Base-by-base conservation (phyloP, 192 early-diverging fungal genomes). In the Coemansia sp. region DNA sequence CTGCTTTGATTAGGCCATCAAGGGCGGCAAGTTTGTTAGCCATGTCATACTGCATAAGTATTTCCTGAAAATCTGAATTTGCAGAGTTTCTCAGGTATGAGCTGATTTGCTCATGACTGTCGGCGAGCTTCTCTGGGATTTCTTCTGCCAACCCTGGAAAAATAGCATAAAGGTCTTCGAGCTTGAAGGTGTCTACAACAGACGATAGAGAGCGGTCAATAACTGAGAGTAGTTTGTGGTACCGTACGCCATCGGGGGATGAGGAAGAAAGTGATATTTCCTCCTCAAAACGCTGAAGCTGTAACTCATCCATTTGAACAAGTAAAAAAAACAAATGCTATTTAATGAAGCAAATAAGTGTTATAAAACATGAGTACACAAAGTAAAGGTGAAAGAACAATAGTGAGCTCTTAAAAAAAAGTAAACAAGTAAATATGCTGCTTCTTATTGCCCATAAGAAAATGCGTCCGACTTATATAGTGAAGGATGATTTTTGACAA, bases 11-110 rank as follows among this genome's bases (percentile, higher is more conserved):
- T n/a, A 80, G 68, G 28, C 48, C 49, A 45, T 81, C 79, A 12
- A 81, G 79, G 20, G 39, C 59, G 7, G 67, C 48, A 2, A 81
- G 71, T 58, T 75, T 81, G 35, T 30, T 65, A 5, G 56, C 61
- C 72, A 81, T 81, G 26, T 75, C 70, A 39, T 81, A 81, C 61
- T 81, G 79, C 79, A 81, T 81, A 10, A 81, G 64, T 34, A 81
- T 81, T 9, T 73, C 69, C 43, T 75, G 74, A 40, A 81, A 81
- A 49, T 81, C 79, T 0, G 69, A 49, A 39, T 81, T 75, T 13
- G 79, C 73, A 39, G 79, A 81, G 70, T 81, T 81, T 35, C 70
- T 53, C 37, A 81, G 55, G 51, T 81, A 81, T 8, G 72, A 70
- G 66, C 79, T 75, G 21, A 81, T 69, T 40, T 81, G 79, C 31